These are phyloP conservation scores for Trichaptum fuscoviolaceum DNA, from an alignment of 768 basidiomycete genomes.

Conservation along the genomic window DNA sequence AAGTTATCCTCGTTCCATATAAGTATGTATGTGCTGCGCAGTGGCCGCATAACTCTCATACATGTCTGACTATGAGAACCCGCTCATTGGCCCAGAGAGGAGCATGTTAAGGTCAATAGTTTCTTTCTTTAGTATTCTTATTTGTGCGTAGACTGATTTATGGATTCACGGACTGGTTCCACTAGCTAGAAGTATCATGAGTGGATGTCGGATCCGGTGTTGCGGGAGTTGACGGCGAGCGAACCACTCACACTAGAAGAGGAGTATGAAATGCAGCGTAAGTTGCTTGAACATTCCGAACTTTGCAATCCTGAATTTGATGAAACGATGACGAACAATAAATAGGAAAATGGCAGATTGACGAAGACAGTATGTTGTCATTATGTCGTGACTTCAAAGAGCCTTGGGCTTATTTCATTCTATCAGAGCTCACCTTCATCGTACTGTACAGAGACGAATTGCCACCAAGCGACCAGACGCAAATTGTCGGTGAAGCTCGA, in stretches of 20 bases:
- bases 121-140: not conserved
- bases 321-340: not conserved
- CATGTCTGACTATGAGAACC: not conserved
- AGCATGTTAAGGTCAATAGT: slow-evolving; percentile 39
- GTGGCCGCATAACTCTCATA: slow-evolving; percentile 1
- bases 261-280: slow-evolving; percentile 89
- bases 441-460: slow-evolving; percentile 48
- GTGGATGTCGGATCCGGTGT: slow-evolving; percentile 80
- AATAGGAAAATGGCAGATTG: slow-evolving; percentile 78
- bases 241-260: slow-evolving; percentile 76
- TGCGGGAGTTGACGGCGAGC: slow-evolving; percentile 76
- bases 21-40: slow-evolving; percentile 35
- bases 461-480: slow-evolving; percentile 12
- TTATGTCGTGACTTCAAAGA: not conserved
- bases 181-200: slow-evolving; percentile 65
- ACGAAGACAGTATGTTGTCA: slow-evolving; percentile 61
- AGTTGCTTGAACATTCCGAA: slow-evolving; percentile 15
- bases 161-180: not conserved
- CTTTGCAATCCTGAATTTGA: slow-evolving; percentile 2
- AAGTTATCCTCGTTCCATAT: slow-evolving; percentile 80
- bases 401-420: slow-evolving; percentile 2
- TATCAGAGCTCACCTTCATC: slow-evolving; percentile 82
- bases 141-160: not conserved
- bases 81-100: slow-evolving; percentile 27
- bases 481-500: slow-evolving; percentile 8